Conservation (phyloP, 106 monocot genomes). For the Acorus gramineus region DNA sequence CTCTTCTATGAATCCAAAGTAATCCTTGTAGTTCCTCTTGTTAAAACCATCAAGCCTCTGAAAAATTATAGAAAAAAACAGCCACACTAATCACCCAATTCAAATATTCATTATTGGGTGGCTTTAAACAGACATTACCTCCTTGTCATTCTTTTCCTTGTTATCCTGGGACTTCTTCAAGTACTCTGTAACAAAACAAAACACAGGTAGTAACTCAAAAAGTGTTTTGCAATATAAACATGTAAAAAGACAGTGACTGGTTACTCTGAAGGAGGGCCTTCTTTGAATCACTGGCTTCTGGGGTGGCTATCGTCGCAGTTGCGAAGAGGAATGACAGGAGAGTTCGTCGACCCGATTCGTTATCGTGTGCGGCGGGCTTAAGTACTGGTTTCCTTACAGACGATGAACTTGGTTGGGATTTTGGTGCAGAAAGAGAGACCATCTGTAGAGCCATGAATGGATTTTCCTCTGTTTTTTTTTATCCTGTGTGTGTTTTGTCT, state of each 20-base stretch:
- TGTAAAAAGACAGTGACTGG: background rate
- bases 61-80: background rate
- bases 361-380: background rate
- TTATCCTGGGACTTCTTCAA: constrained; percentile 70
- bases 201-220: background rate
- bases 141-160: constrained; percentile 75
- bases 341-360: constrained; percentile 31
- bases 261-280: constrained; percentile 58
- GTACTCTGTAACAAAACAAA: constrained; percentile 34
- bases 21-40: constrained; percentile 83
- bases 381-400: no score
- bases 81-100: background rate
- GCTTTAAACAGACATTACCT: constrained; percentile 25
- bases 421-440: no score
- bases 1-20: constrained; percentile 74
- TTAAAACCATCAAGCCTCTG: constrained; percentile 79
- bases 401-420: no score
- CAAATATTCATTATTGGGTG: no score
- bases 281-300: constrained; percentile 39
- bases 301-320: constrained; percentile 13
- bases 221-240: background rate
- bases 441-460: no score
- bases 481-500: no score
- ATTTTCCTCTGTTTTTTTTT: no score
- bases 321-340: constrained; percentile 21